Base-by-base conservation (phyloP, 371 early-diverging fungal species). In the Mucor ambiguus region DNA sequence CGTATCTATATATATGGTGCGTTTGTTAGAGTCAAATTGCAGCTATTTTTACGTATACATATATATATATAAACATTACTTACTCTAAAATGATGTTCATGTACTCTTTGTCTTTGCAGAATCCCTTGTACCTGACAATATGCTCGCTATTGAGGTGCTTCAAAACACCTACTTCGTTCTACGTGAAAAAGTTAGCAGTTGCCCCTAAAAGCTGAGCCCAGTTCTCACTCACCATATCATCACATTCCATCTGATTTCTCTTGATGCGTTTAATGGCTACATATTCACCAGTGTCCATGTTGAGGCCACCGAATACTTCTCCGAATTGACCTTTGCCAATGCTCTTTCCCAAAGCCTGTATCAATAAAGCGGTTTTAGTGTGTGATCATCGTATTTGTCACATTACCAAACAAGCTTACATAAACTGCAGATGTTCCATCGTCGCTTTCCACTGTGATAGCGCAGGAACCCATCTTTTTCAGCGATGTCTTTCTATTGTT, bases 251-350 rank as follows among this genome's bases (percentile, higher is more conserved):
- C 38, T 89, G 70, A 68, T 86, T 87, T 26, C 90, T 72, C 64
- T 84, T 80, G 46, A 96, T 90, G 66, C 94, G 87, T 80, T 96
- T 96, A 46, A 96, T 86, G 0, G 96, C 96, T 3, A 95, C 90
- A 65, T 92, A 89, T 71, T 94, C 90, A 11, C 96, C 96, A 2
- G 92, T 94, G 9, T 86, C 87, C 24, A 93, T 74, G 69, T 96
- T 91, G 12, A 97, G 76, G 0, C 92, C 96, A 73, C 74, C 83
- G 71, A 92, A 92, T 0, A 96, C 97, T 7, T 90, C 80, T 10
- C 95, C 97, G 71, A 95, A 96, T 54, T 95, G 95, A 3, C 97
- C 97, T 67, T 92, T 90, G 4, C 97, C 97, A 37, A 96, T 93
- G 67, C 94, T 94, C 66, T 92, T 91, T 1, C 96, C 95, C 11